Percentiles rank a stretch among this genome's conserved stretches.
Conservation (phyloP, 2,329 filamentous ascomycete genomes). For the Aspergillus phoenicis region DNA sequence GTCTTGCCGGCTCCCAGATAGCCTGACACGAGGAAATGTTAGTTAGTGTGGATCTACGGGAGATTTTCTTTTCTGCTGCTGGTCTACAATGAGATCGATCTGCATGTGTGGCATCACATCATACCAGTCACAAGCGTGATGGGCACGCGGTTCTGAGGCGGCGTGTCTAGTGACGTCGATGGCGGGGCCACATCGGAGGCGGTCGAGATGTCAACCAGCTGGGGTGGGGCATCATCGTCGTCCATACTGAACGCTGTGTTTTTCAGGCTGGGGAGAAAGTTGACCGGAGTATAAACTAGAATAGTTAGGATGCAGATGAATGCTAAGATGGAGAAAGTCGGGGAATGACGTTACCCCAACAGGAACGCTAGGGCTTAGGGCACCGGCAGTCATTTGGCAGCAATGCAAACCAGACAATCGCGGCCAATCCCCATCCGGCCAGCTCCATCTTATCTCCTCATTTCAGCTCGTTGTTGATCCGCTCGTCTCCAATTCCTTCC, state of each 20-base stretch:
- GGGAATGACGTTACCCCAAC: slow-evolving; percentile 25
- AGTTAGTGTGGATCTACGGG: not conserved
- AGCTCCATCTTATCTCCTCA: slow-evolving; percentile 17
- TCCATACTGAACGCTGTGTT: slow-evolving; percentile 26
- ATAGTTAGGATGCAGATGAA: not conserved
- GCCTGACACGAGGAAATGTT: slow-evolving; percentile 53
- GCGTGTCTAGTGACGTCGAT: slow-evolving; percentile 29
- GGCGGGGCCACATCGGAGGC: slow-evolving; percentile 29
- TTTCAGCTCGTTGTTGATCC: slow-evolving; percentile 12
- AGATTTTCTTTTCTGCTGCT: not conserved
- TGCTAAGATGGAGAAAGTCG: slow-evolving; percentile 7
- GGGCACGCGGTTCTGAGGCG: slow-evolving; percentile 45
- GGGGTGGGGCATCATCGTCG: slow-evolving; percentile 50
- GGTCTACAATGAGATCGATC: not conserved
- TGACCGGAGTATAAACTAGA: not conserved
- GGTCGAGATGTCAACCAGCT: slow-evolving; percentile 45
- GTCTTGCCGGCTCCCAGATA: slow-evolving; percentile 97
- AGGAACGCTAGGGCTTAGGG: slow-evolving; percentile 39
- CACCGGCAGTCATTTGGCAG: slow-evolving; percentile 29
- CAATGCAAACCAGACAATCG: slow-evolving; percentile 9
- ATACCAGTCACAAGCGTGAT: slow-evolving; percentile 56
- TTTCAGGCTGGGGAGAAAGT: not conserved
- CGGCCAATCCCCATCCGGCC: slow-evolving; percentile 19
- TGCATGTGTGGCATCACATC: slow-evolving; percentile 11
- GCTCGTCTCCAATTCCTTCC: slow-evolving; percentile 5